These are phyloP conservation scores for Leptomonas seymouri DNA, from an alignment of 208 protist genomes.

Conservation along the genomic window DNA sequence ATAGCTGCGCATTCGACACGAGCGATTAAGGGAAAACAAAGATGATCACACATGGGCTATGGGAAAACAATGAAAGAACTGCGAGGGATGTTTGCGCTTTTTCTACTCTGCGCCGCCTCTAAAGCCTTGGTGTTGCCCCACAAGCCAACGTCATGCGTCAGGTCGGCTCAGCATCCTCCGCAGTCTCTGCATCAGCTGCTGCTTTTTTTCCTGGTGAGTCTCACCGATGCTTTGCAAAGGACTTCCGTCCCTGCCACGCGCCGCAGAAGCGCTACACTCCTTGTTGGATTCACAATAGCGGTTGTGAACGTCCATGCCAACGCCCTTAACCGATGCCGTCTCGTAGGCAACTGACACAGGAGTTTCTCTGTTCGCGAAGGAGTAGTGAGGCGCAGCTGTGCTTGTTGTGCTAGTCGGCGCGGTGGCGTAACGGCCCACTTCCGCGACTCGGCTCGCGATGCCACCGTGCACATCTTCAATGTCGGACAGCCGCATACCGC, in stretches of 20 bases:
- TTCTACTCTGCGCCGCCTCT: background rate
- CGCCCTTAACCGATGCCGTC: no score
- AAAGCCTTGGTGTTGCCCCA: background rate
- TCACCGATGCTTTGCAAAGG: background rate
- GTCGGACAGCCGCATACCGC: background rate
- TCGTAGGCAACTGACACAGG: no score
- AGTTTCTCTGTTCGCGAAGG: background rate
- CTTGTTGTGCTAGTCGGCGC: background rate
- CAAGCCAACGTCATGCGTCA: slow-evolving; percentile 1
- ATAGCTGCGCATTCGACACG: background rate
- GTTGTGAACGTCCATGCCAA: background rate
- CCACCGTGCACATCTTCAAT: no score
- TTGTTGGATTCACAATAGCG: background rate
- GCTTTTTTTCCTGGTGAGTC: slow-evolving; percentile 3
- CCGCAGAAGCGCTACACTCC: background rate
- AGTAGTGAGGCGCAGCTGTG: background rate
- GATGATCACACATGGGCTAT: no score
- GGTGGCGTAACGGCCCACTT: slow-evolving; percentile 4
- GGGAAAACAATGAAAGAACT: no score
- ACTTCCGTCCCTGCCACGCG: background rate
- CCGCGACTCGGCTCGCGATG: background rate
- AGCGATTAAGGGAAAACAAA: no score
- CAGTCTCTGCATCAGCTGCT: slow-evolving; percentile 32
- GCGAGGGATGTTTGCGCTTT: background rate
- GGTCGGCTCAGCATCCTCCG: slow-evolving; percentile 17